These are phyloP conservation scores for Dipteronia sinensis DNA, from an alignment of 345 rosid species.

Conservation along the genomic window DNA sequence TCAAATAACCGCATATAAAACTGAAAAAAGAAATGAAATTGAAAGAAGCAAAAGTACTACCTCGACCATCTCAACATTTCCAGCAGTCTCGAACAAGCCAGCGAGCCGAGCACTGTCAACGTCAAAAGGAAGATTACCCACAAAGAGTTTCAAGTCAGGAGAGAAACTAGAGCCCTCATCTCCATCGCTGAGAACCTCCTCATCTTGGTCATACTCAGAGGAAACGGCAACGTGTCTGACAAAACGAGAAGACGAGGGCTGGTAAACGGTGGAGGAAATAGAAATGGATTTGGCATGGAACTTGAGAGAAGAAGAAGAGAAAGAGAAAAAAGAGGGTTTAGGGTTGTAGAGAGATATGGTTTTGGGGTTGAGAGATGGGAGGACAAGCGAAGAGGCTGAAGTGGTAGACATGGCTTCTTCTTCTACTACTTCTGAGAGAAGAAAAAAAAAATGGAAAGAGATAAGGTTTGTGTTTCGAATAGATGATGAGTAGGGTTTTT, in stretches of 20 bases:
- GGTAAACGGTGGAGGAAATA: constrained; percentile 39
- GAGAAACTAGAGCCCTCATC: constrained; percentile 51
- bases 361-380: constrained; percentile 60
- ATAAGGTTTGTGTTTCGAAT: constrained; percentile 29
- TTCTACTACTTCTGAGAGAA: not conserved
- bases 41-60: constrained; percentile 33
- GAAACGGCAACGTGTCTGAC: constrained; percentile 60
- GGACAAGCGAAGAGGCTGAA: constrained; percentile 63
- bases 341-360: constrained; percentile 42
- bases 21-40: not conserved
- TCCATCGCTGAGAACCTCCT: constrained; percentile 48
- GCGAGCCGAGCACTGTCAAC: constrained; percentile 96
- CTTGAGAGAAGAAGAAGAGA: constrained; percentile 42
- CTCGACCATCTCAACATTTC: constrained; percentile 97
- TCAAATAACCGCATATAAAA: not conserved
- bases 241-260: constrained; percentile 45
- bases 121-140: constrained; percentile 89
- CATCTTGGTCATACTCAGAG: constrained; percentile 65
- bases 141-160: constrained; percentile 80
- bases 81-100: constrained; percentile 68
- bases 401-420: constrained; percentile 55
- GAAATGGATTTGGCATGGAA: constrained; percentile 38
- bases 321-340: constrained; percentile 40
- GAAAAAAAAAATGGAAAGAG: constrained; percentile 3
- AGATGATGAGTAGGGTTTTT: constrained; percentile 4